Evolutionary conservation across 306 rosid species (phyloP), one percentile per base, ranked within the genome.

Genomic region (Abrus pulchellus): DNA sequence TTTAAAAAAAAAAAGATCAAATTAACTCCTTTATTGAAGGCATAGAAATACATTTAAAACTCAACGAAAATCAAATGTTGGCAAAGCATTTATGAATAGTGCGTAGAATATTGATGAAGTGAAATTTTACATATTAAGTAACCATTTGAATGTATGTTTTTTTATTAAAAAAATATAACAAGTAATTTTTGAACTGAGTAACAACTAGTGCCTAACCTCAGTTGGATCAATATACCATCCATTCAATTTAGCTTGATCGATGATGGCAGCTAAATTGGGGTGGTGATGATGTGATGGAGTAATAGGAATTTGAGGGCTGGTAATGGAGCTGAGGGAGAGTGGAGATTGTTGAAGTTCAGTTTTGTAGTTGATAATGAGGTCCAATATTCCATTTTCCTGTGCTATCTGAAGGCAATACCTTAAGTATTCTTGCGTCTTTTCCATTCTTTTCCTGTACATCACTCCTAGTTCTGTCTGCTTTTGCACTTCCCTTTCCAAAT

Each of bases 351-450:
- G 72, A 14, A 45, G 9, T 68, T 68, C 74, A 52, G 55, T 66
- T 52, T 77, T 77, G 44, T 6, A 36, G 30, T 49, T 70, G 9
- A 73, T 2, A 20, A 78, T 72, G 68, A 27, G 74, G 52, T 66
- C 85, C 76, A 93, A 74, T 65, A 88, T 78, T 10, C 94, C 96
- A 81, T 85, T 87, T 44, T 93, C 92, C 53, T 91, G 96, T 75
- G 96, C 97, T 59, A 76, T 72, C 38, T 90, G 85, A 57, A 93
- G 89, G 73, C 91, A 88, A 38, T 80, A 65, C 69, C 85, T 84
- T 34, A 91, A 60, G 76, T 90, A 88, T 5, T 87, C 94, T 45
- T 83, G 83, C 6, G 80, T 83, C 12, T 72, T 83, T 56, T 83
- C 86, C 86, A 83, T 83, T 63, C 80, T 65, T 72, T 47, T 83